These are phyloP conservation scores for Scheffersomyces parashehatae DNA, from an alignment of 1,139 yeast species.

Conservation along the genomic window DNA sequence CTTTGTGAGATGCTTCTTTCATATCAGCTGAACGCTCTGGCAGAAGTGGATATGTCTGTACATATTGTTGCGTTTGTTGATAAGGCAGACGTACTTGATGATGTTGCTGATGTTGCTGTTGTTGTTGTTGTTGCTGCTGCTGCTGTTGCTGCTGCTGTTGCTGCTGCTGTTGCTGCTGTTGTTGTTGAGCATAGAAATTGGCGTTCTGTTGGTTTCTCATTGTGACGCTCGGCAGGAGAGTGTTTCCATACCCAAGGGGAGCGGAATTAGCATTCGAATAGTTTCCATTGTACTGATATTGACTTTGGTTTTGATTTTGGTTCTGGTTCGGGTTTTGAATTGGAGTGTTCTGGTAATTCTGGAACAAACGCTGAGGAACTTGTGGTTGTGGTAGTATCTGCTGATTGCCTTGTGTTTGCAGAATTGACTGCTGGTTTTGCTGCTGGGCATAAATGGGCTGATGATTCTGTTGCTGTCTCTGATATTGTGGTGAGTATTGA, in stretches of 20 bases:
- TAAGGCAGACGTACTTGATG: conserved; percentile 13
- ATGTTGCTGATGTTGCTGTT: conserved; percentile 10
- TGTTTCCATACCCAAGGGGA: conserved; percentile 4
- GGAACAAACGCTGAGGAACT: conserved; percentile 13
- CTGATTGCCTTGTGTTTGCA: conserved; percentile 9
- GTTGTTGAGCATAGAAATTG: conserved; percentile 3
- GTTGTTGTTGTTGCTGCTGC: too few species aligned
- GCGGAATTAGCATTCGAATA: too few species aligned
- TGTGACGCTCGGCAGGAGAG: conserved; percentile 12
- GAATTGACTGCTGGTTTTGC: conserved; percentile 4
- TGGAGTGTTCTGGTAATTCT: conserved; percentile 11
- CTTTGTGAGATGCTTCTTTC: conserved; percentile 2
- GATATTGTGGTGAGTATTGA: conserved; percentile 10
- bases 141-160: conserved; percentile 5
- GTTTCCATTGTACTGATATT: too few species aligned
- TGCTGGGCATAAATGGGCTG: conserved; percentile 8
- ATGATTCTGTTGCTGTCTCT: conserved; percentile 9
- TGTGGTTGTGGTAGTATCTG: conserved; percentile 13
- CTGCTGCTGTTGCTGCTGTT: conserved; percentile 7
- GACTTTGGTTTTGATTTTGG: conserved; percentile 11
- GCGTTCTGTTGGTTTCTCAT: conserved; percentile 7
- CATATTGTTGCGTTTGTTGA: conserved; percentile 5
- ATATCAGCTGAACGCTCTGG: conserved; percentile 4
- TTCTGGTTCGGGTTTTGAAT: conserved; percentile 13
- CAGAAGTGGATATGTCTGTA: conserved; percentile 5